A percentile compares a stretch with the other conserved stretches of the same genome.
Conservation (phyloP, 2,329 filamentous ascomycete species). For the Teratosphaeriaceae sp. region DNA sequence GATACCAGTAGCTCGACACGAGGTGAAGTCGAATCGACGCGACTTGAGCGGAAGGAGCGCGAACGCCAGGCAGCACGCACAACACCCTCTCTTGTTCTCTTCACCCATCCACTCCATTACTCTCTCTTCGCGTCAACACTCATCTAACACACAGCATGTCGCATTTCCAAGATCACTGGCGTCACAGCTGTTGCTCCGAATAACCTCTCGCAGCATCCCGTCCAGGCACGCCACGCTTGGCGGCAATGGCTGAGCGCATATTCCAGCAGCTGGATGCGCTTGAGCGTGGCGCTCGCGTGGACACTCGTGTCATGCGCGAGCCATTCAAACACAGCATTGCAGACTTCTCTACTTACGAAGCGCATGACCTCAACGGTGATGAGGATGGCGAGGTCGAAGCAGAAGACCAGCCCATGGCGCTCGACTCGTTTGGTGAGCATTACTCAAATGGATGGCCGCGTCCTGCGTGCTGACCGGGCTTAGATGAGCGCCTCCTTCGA, state of each 20-base stretch:
- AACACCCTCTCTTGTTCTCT: too few species aligned
- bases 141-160: neutral
- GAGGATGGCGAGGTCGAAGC: conserved; percentile 7
- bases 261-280: conserved; percentile 24
- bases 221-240: neutral
- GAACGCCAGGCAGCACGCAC: neutral
- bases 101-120: too few species aligned
- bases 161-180: neutral
- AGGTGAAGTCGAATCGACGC: neutral
- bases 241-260: conserved; percentile 17
- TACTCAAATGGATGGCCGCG: neutral
- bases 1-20: too few species aligned
- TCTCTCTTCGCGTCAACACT: too few species aligned
- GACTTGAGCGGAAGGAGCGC: neutral
- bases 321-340: conserved; percentile 5
- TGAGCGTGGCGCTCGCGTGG: conserved; percentile 13
- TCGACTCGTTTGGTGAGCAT: conserved; percentile 45
- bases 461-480: conserved; percentile 9
- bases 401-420: conserved; percentile 13
- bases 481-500: conserved; percentile 32
- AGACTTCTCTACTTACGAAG: conserved; percentile 9
- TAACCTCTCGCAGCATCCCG: too few species aligned
- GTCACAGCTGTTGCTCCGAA: too few species aligned
- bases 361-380: conserved; percentile 1
- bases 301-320: conserved; percentile 2